phyloP scores from a whole-genome alignment of 257 asterid species.

The Plectranthus barbatus region DNA sequence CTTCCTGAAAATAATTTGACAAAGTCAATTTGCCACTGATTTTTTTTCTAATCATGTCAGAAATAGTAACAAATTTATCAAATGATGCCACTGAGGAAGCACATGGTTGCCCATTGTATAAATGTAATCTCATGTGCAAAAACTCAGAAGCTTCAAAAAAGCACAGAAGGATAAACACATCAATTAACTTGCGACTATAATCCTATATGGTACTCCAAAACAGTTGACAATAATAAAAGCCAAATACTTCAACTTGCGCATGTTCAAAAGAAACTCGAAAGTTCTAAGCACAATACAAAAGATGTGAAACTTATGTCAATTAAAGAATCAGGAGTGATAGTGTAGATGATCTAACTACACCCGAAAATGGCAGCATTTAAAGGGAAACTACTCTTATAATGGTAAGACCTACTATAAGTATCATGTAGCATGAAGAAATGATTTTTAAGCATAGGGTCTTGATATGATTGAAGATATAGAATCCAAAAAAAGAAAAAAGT shows the following conservation, averaged over 20 bases:
- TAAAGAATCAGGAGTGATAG: too few relatives aligned
- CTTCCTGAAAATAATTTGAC: conserved; percentile 67
- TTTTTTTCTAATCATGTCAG: conserved; percentile 20
- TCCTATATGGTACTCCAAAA: neutral
- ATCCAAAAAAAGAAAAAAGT: too few relatives aligned
- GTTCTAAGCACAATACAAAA: neutral
- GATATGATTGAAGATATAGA: too few relatives aligned
- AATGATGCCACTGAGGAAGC: conserved; percentile 4
- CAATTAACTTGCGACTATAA: neutral
- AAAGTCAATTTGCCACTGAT: conserved; percentile 24
- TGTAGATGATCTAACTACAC: too few relatives aligned
- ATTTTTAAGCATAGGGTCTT: too few relatives aligned
- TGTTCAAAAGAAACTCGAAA: neutral
- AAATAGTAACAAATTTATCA: conserved; percentile 7
- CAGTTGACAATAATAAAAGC: neutral
- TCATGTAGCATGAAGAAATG: too few relatives aligned
- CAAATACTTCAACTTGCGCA: neutral
- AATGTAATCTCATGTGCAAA: neutral
- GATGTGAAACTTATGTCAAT: too few relatives aligned
- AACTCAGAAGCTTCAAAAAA: neutral
- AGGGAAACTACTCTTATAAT: too few relatives aligned
- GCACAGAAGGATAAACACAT: neutral
- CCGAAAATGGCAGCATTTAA: too few relatives aligned
- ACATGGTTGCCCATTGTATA: neutral
- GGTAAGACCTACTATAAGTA: too few relatives aligned